Conservation (phyloP, 805 yeast species). For the Suhomyces kilbournensis region DNA sequence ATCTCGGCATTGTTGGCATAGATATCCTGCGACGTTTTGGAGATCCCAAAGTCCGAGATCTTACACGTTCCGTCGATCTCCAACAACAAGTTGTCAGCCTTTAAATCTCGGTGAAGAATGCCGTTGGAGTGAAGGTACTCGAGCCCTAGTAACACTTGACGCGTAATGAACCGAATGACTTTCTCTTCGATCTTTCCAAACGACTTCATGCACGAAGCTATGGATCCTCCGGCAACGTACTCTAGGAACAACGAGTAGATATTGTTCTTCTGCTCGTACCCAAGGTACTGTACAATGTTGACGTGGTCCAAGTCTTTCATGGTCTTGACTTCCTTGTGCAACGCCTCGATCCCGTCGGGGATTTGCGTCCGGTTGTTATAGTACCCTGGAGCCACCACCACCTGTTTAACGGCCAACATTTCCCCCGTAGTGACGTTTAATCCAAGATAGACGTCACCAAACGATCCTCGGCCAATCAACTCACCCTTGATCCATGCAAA, state of each 20-base stretch:
- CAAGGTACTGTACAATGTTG: constrained; percentile 93
- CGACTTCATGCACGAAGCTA: constrained; percentile 77
- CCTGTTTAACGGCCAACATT: constrained; percentile 98
- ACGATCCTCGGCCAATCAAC: constrained; percentile 92
- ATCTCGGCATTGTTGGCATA: constrained; percentile 89
- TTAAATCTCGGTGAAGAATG: constrained; percentile 88
- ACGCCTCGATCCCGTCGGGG: constrained; percentile 65
- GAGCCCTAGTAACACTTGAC: constrained; percentile 80
- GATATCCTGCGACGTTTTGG: constrained; percentile 71
- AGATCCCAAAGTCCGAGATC: constrained; percentile 95
- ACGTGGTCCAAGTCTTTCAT: constrained; percentile 91
- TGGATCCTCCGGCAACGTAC: constrained; percentile 97
- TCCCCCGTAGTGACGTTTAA: constrained; percentile 95
- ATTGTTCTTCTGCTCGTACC: constrained; percentile 75
- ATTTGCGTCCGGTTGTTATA: constrained; percentile 5
- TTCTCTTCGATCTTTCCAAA: constrained; percentile 84
- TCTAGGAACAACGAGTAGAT: constrained; percentile 87
- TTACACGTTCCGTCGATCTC: constrained; percentile 93
- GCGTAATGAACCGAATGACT: constrained; percentile 66
- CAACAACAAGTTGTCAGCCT: constrained; percentile 85
- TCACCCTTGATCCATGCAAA: constrained; percentile 99
- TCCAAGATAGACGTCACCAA: constrained; percentile 90
- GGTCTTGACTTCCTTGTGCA: constrained; percentile 87
- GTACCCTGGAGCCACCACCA: constrained; percentile 51
- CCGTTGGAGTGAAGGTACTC: constrained; percentile 86